phyloP scores from a whole-genome alignment of 1,284 basidiomycete genomes.

The Ceratobasidium sp. region DNA sequence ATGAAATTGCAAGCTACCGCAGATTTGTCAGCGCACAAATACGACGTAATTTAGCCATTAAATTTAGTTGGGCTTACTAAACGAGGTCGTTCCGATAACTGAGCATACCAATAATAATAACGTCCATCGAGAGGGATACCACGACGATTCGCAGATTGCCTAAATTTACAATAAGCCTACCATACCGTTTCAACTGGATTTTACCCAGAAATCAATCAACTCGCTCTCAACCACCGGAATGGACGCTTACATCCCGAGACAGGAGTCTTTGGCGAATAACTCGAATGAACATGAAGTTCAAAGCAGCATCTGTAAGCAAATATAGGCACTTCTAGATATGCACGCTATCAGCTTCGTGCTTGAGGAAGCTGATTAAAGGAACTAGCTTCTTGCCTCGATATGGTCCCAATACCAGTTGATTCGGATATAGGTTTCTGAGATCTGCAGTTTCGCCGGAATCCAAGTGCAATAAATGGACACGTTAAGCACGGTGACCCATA shows the following conservation, averaged over 20 bases:
- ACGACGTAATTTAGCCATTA: too few relatives aligned
- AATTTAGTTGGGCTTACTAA: not conserved
- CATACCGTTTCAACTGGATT: slow-evolving; percentile 32
- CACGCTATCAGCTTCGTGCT: not conserved
- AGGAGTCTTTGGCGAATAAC: slow-evolving; percentile 37
- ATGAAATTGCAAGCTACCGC: slow-evolving; percentile 18
- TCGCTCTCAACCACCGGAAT: not conserved
- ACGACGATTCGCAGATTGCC: slow-evolving; percentile 39
- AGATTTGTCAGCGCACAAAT: not conserved
- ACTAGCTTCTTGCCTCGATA: not conserved
- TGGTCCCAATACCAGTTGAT: slow-evolving; percentile 39
- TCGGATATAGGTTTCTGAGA: slow-evolving; percentile 30
- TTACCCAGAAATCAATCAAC: not conserved
- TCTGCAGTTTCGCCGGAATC: slow-evolving; percentile 41
- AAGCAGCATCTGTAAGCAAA: slow-evolving; percentile 39
- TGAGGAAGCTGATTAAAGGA: too few relatives aligned
- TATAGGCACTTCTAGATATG: slow-evolving; percentile 39
- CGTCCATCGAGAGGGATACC: slow-evolving; percentile 38
- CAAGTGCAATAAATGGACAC: slow-evolving; percentile 40
- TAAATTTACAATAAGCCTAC: slow-evolving; percentile 37
- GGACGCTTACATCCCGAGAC: slow-evolving; percentile 12
- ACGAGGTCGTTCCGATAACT: slow-evolving; percentile 34
- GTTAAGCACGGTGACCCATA: slow-evolving; percentile 36
- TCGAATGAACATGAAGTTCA: slow-evolving; percentile 40
- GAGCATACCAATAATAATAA: slow-evolving; percentile 41